Base-by-base conservation (phyloP, 306 rosid genomes). In the Luffa acutangula region DNA sequence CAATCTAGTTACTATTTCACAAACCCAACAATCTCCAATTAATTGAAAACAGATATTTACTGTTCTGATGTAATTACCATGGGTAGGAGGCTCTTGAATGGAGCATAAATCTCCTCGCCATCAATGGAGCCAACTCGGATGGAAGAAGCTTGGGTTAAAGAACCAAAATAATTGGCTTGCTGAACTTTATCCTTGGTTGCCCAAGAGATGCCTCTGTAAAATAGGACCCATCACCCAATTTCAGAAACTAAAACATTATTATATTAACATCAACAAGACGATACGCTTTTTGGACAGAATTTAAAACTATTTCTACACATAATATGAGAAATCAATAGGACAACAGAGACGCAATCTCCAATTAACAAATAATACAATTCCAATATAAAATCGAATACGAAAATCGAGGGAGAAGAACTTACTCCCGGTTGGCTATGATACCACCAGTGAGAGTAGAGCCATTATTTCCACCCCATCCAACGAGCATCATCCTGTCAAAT, bases 381-480 rank as follows among this genome's bases (percentile, higher is more conserved):
- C 13, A 15, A n/a, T 20, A 57, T 20, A 31, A 62, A 31, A 62
- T 25, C 31, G 41, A 25, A 62, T 6, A 64, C 45, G 9, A 34
- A 8, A 1, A 67, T 9, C 7, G 39, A 36, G 10, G 52, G 25
- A 13, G 42, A 33, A 14, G 52, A 8, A 83, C 96, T 82, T 48
- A 95, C 99, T 95, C 97, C 86, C 93, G 48, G 81, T 95, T 95
- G 3, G 99, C 97, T 31, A 93, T 95, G 79, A 93, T 97, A 72
- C 97, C 99, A 48, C 92, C 99, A 7, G 97, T 93, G 60, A 95
- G 97, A 74, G 93, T 88, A 4, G 90, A 85, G 48, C 99, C 99
- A 41, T 95, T 95, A 87, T 95, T 95, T 78, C 99, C 99, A 43
- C 97, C 97, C 97, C 99, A 95, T 1, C 98, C 98, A 46, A 95